phyloP scores from a whole-genome alignment of 768 basidiomycete genomes.

The Amanita rubescens region DNA sequence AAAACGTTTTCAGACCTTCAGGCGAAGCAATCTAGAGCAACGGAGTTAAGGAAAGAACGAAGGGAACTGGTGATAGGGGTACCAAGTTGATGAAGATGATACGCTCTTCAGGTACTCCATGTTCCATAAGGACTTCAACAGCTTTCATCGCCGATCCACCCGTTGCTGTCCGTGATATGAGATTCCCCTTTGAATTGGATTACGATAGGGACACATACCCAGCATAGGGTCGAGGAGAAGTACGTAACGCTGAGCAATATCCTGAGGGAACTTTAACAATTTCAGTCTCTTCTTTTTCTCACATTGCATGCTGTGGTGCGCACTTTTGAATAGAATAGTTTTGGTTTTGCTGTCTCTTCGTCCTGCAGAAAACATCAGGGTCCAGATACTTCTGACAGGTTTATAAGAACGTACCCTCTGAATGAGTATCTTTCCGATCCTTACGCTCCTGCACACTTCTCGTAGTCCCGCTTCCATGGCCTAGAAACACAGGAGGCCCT shows the following conservation, averaged over 20 bases:
- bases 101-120: conserved; percentile 89
- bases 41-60: neutral
- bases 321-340: conserved; percentile 88
- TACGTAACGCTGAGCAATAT: conserved; percentile 87
- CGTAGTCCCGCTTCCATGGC: conserved; percentile 97
- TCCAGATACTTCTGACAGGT: neutral
- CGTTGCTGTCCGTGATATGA: conserved; percentile 47
- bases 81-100: conserved; percentile 95
- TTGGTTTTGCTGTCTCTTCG: conserved; percentile 89
- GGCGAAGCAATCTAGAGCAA: conserved; percentile 73
- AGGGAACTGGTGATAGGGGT: conserved; percentile 13
- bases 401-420: conserved; percentile 58
- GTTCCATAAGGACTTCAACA: conserved; percentile 86
- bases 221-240: conserved; percentile 97
- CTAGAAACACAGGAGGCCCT: conserved; percentile 26
- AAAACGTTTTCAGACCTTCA: conserved; percentile 81
- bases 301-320: neutral
- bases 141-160: conserved; percentile 98
- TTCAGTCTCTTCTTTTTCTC: neutral
- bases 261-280: conserved; percentile 72
- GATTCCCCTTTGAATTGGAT: neutral
- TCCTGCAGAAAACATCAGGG: conserved; percentile 43
- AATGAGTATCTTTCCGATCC: conserved; percentile 97
- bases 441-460: conserved; percentile 89
- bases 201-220: conserved; percentile 42